These are phyloP conservation scores for Ceratobasidium sp. DNA, from an alignment of 1,284 basidiomycete genomes.

Conservation along the genomic window DNA sequence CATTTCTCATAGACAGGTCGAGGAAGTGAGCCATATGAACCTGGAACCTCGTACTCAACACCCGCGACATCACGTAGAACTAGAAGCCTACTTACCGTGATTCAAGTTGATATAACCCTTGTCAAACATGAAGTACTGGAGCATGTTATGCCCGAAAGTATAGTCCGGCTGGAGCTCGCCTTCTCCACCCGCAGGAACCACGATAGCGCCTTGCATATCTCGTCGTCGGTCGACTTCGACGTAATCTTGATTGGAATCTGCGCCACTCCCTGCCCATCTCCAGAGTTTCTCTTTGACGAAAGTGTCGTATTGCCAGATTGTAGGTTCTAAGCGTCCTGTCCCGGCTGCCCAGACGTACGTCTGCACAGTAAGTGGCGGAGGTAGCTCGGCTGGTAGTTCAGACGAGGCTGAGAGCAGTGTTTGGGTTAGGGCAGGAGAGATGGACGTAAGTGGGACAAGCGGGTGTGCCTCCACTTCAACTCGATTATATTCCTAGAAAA, in stretches of 20 bases:
- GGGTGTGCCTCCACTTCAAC: slow-evolving; percentile 62
- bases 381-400: slow-evolving; percentile 50
- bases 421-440: slow-evolving; percentile 47
- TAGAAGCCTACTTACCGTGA: slow-evolving; percentile 56
- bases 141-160: slow-evolving; percentile 64
- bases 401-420: slow-evolving; percentile 40
- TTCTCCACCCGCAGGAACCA: slow-evolving; percentile 43
- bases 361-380: slow-evolving; percentile 57
- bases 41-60: too few relatives aligned
- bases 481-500: slow-evolving; percentile 71
- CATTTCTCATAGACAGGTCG: slow-evolving; percentile 63
- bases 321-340: slow-evolving; percentile 57
- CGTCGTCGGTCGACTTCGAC: slow-evolving; percentile 55
- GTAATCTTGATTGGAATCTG: slow-evolving; percentile 53
- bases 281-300: slow-evolving; percentile 73
- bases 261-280: slow-evolving; percentile 67
- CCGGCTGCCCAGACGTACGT: slow-evolving; percentile 75
- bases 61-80: not conserved
- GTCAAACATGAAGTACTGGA: slow-evolving; percentile 66
- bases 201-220: slow-evolving; percentile 48
- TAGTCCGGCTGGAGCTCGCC: slow-evolving; percentile 23
- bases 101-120: slow-evolving; percentile 70
- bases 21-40: slow-evolving; percentile 74
- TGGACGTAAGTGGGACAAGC: slow-evolving; percentile 55
- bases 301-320: slow-evolving; percentile 77